These are phyloP conservation scores for Colletotrichum lentis DNA, from an alignment of 2,329 filamentous ascomycete genomes.

Conservation along the genomic window DNA sequence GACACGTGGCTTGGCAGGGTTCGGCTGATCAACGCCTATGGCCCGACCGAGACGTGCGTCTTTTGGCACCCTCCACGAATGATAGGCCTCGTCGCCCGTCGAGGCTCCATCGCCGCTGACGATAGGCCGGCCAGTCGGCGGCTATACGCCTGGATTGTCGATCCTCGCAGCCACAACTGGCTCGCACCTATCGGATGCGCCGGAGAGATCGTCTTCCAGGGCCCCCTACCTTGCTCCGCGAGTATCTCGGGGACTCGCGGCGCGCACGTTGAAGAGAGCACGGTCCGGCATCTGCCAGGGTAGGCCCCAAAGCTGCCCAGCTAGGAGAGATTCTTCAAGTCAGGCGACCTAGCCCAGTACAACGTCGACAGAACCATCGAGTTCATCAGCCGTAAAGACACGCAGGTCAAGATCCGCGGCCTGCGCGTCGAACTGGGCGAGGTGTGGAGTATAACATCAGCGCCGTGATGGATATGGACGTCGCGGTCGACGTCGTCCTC, in stretches of 20 bases:
- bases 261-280: neutral
- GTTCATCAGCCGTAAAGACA: too few species aligned
- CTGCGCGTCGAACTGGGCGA: too few species aligned
- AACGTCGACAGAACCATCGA: slow-evolving; percentile 9
- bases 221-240: slow-evolving; percentile 40
- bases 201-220: slow-evolving; percentile 44
- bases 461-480: neutral
- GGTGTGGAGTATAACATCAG: slow-evolving; percentile 11
- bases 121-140: neutral
- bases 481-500: slow-evolving; percentile 3
- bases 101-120: neutral
- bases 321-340: slow-evolving; percentile 19
- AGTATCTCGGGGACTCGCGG: slow-evolving; percentile 39
- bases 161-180: slow-evolving; percentile 37
- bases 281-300: neutral
- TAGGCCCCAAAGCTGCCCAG: slow-evolving; percentile 3
- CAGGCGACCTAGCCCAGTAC: slow-evolving; percentile 18
- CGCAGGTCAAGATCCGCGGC: too few species aligned
- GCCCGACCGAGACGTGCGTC: slow-evolving; percentile 38
- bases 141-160: slow-evolving; percentile 42
- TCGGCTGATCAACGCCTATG: slow-evolving; percentile 35
- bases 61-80: neutral
- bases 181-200: slow-evolving; percentile 40
- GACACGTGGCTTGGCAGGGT: slow-evolving; percentile 34
- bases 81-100: neutral